Conservation (phyloP, 257 asterid genomes). For the Solanum dulcamara region DNA sequence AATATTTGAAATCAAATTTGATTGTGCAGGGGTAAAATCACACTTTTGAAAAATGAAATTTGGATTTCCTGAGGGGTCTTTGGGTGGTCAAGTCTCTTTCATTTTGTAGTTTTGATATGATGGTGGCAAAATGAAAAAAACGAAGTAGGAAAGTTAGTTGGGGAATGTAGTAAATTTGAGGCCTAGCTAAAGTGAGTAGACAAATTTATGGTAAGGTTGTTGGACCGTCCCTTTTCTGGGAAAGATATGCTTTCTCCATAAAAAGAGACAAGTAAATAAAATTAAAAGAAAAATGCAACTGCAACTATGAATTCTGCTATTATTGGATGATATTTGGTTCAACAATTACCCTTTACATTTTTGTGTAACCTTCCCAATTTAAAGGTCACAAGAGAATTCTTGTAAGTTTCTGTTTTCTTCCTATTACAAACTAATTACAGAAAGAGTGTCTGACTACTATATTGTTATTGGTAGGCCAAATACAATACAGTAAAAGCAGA, state of each 20-base stretch:
- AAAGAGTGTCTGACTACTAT: background rate
- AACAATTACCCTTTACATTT: too few relatives aligned
- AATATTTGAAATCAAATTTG: background rate
- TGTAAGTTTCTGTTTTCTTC: background rate
- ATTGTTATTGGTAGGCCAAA: background rate
- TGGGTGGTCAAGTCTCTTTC: background rate
- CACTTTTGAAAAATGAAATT: background rate
- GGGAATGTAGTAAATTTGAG: background rate
- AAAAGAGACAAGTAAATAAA: too few relatives aligned
- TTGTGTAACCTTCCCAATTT: too few relatives aligned
- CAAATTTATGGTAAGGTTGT: too few relatives aligned
- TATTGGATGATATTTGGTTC: too few relatives aligned
- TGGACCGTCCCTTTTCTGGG: too few relatives aligned
- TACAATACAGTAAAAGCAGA: background rate
- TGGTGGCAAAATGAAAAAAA: background rate
- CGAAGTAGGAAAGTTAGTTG: background rate
- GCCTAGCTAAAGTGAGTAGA: too few relatives aligned
- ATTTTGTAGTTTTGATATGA: background rate
- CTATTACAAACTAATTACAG: background rate
- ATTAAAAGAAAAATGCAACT: too few relatives aligned
- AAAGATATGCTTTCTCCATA: background rate
- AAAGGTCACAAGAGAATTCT: background rate
- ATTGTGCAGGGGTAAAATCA: background rate
- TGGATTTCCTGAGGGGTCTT: background rate
- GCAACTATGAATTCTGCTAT: too few relatives aligned